These are phyloP conservation scores for Phaeotremella fagi DNA, from an alignment of 768 basidiomycete species.

Conservation along the genomic window DNA sequence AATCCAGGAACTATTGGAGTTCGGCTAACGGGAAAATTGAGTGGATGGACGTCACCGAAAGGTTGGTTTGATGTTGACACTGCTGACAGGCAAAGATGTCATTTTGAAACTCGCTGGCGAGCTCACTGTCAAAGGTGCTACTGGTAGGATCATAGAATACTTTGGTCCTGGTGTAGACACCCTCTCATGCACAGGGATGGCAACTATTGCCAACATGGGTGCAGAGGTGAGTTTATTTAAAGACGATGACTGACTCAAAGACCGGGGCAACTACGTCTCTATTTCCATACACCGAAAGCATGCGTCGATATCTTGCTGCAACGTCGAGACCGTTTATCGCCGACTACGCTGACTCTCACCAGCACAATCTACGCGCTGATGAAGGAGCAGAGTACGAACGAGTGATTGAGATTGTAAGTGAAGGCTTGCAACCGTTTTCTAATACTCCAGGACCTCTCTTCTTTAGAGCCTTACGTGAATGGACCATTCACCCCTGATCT, in stretches of 20 bases:
- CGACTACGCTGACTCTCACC: constrained; percentile 78
- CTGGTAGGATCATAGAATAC: constrained; percentile 98
- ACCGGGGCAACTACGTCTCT: constrained; percentile 97
- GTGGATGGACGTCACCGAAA: constrained; percentile 97
- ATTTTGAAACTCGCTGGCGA: constrained; percentile 99
- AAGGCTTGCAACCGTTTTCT: no score
- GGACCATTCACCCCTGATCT: constrained; percentile 99
- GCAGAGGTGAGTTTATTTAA: no score
- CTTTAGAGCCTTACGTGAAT: constrained; percentile 98
- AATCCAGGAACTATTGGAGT: constrained; percentile 99
- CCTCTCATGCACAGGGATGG: constrained; percentile 97
- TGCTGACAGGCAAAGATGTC: constrained; percentile 61
- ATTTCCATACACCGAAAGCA: constrained; percentile 97
- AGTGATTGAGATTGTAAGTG: constrained; percentile 69
- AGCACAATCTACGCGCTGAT: constrained; percentile 85
- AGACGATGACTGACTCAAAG: no score
- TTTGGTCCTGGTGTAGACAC: constrained; percentile 90
- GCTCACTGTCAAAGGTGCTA: constrained; percentile 98
- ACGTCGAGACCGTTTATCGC: constrained; percentile 86
- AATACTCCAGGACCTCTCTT: constrained; percentile 93
- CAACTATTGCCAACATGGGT: constrained; percentile 99
- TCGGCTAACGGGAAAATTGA: constrained; percentile 87
- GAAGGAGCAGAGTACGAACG: constrained; percentile 88
- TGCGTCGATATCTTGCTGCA: constrained; percentile 89
- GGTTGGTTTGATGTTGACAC: constrained; percentile 52